A percentile compares a stretch with the other conserved stretches of the same genome.
phyloP scores from a whole-genome alignment of 345 rosid species.

The Sonneratia alba region DNA sequence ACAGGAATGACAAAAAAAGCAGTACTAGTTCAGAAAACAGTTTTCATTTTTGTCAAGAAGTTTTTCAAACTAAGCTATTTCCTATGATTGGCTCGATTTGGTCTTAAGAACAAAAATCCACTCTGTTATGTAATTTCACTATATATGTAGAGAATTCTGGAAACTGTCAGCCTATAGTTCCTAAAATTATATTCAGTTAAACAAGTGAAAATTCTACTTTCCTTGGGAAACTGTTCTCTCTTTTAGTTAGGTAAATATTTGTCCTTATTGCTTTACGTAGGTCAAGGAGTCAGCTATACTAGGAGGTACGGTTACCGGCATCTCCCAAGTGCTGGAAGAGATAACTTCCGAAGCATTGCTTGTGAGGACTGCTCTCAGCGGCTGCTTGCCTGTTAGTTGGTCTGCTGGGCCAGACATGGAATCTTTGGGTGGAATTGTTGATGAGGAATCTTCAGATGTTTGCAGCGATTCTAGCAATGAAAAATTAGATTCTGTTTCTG shows the following conservation, averaged over 20 bases:
- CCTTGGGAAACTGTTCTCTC: slow-evolving; percentile 1
- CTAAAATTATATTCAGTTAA: neutral
- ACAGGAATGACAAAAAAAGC: neutral
- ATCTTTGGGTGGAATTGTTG: slow-evolving; percentile 21
- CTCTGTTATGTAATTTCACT: neutral
- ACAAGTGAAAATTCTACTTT: neutral
- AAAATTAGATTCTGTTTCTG: slow-evolving; percentile 63
- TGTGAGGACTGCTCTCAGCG: slow-evolving; percentile 84
- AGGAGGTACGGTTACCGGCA: slow-evolving; percentile 22
- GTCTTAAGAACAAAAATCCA: neutral
- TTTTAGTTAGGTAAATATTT: neutral
- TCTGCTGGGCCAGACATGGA: slow-evolving; percentile 54
- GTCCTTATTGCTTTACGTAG: slow-evolving; percentile 25
- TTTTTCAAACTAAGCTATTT: neutral
- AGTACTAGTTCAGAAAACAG: neutral
- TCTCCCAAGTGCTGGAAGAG: slow-evolving; percentile 37
- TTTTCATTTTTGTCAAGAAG: neutral
- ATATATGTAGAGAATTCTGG: neutral
- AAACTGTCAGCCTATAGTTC: neutral
- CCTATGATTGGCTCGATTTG: neutral
- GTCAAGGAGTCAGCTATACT: slow-evolving; percentile 37
- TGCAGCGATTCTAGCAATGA: slow-evolving; percentile 28
- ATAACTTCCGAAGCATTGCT: slow-evolving; percentile 64
- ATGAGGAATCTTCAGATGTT: slow-evolving; percentile 8
- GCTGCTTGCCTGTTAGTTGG: slow-evolving; percentile 88